Conservation (phyloP, 257 asterid genomes). For the Fraxinus pennsylvanica region DNA sequence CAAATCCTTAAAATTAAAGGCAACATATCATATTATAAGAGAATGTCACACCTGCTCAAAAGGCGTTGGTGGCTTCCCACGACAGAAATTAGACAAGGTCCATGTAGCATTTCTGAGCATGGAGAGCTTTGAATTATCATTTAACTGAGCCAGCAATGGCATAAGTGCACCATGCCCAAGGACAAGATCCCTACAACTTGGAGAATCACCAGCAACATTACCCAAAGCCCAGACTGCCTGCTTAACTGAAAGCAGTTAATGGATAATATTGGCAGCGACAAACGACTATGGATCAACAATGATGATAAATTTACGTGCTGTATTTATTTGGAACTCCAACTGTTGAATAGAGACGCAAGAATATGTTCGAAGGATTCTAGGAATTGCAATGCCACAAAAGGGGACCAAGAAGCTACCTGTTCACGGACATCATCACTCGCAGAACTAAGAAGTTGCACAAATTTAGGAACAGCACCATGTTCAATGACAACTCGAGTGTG, state of each 20-base stretch:
- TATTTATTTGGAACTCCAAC: conserved; percentile 14
- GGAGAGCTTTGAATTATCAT: conserved; percentile 48
- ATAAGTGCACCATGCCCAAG: conserved; percentile 42
- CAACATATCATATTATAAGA: conserved; percentile 2
- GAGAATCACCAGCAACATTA: conserved; percentile 56
- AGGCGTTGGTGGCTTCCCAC: conserved; percentile 53
- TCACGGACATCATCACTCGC: conserved; percentile 59
- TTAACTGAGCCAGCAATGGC: conserved; percentile 48
- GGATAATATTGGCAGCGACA: conserved; percentile 13
- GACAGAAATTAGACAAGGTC: conserved; percentile 56
- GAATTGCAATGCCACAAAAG: conserved; percentile 6
- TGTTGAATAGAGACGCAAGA: conserved; percentile 1
- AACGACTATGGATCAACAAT: neutral
- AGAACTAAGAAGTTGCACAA: conserved; percentile 52
- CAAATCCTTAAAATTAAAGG: neutral
- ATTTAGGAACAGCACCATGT: conserved; percentile 56
- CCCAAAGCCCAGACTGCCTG: conserved; percentile 62
- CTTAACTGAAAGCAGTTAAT: conserved; percentile 21
- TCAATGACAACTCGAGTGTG: conserved; percentile 56
- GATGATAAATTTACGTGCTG: conserved; percentile 1
- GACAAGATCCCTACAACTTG: conserved; percentile 55
- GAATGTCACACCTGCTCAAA: conserved; percentile 42
- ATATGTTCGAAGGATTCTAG: neutral
- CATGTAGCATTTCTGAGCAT: conserved; percentile 58
- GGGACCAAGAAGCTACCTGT: conserved; percentile 39